Percentiles rank a stretch among this genome's conserved stretches.
Evolutionary conservation across 1,284 basidiomycete species (phyloP).

Genomic region (Cryptococcus sp.): DNA sequence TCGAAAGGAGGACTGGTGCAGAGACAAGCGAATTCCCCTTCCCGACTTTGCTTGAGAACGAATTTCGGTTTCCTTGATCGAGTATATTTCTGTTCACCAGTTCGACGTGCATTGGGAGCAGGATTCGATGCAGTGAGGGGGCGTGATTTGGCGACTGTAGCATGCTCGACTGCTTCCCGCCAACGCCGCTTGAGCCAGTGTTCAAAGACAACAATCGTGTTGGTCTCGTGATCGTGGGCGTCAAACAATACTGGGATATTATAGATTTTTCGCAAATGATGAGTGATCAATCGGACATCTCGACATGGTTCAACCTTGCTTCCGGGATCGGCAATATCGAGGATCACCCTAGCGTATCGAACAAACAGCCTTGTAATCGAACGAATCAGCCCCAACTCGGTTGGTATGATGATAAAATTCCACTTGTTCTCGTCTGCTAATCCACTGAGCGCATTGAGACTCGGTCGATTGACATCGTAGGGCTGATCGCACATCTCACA

Average conservation of each 20-base stretch:
- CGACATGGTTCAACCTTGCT: constrained; percentile 9
- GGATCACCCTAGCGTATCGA: constrained; percentile 16
- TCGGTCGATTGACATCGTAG: constrained; percentile 27
- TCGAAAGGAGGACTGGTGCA: constrained; percentile 26
- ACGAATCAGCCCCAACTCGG: constrained; percentile 22
- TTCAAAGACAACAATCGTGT: constrained; percentile 25
- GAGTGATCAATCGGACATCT: constrained; percentile 16
- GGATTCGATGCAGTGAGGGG: background rate
- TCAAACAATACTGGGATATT: constrained; percentile 31
- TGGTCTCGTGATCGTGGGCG: constrained; percentile 14
- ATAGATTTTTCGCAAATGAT: constrained; percentile 38
- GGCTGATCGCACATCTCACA: constrained; percentile 40
- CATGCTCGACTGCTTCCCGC: constrained; percentile 17
- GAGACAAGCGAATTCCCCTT: constrained; percentile 30
- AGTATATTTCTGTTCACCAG: background rate
- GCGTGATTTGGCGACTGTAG: constrained; percentile 1
- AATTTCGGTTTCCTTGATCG: constrained; percentile 26
- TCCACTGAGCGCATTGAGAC: constrained; percentile 17
- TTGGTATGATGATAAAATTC: constrained; percentile 27
- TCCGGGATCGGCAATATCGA: constrained; percentile 21
- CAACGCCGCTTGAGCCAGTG: constrained; percentile 32
- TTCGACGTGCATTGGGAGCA: background rate
- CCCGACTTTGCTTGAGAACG: constrained; percentile 17
- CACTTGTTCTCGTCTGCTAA: constrained; percentile 19
- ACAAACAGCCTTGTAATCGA: constrained; percentile 17